These are phyloP conservation scores for Polyrhizophydium stewartii DNA, from an alignment of 371 early-diverging fungal species.

Conservation along the genomic window DNA sequence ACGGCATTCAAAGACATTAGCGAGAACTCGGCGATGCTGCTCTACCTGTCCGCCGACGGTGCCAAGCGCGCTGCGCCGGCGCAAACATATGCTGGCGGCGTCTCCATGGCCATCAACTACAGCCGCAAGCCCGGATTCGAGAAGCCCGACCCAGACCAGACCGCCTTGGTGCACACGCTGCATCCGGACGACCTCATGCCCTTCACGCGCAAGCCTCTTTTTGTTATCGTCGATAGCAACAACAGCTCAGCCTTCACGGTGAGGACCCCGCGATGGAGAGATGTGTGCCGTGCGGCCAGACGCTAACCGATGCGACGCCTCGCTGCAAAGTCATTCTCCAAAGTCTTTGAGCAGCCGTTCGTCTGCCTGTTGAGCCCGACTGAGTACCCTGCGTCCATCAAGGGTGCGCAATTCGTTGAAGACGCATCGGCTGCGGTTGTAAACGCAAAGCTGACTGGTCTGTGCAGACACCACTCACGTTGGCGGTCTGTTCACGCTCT, in stretches of 20 bases:
- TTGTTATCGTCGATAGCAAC: constrained; percentile 86
- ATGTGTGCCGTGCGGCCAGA: neutral
- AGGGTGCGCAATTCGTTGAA: constrained; percentile 41
- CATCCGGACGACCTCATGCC: constrained; percentile 90
- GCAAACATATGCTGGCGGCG: constrained; percentile 65
- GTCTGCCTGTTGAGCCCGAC: constrained; percentile 86
- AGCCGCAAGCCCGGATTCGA: constrained; percentile 33
- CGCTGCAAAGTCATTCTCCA: constrained; percentile 41
- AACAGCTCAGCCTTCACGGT: constrained; percentile 75
- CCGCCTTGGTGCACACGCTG: constrained; percentile 59
- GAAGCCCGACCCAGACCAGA: constrained; percentile 25
- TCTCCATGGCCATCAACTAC: constrained; percentile 48
- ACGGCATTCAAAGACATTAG: constrained; percentile 88
- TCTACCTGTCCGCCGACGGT: constrained; percentile 91
- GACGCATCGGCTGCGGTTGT: neutral
- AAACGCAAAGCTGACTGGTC: neutral
- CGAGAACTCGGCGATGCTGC: constrained; percentile 74
- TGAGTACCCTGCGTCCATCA: constrained; percentile 75
- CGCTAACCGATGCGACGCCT: neutral
- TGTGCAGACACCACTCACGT: constrained; percentile 68
- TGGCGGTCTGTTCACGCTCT: constrained; percentile 87
- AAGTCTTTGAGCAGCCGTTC: constrained; percentile 81
- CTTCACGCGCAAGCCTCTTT: constrained; percentile 89
- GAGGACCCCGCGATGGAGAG: neutral
- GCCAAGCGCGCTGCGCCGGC: constrained; percentile 31